Conservation (phyloP, 306 rosid species). For the Citrullus mucosospermus region DNA sequence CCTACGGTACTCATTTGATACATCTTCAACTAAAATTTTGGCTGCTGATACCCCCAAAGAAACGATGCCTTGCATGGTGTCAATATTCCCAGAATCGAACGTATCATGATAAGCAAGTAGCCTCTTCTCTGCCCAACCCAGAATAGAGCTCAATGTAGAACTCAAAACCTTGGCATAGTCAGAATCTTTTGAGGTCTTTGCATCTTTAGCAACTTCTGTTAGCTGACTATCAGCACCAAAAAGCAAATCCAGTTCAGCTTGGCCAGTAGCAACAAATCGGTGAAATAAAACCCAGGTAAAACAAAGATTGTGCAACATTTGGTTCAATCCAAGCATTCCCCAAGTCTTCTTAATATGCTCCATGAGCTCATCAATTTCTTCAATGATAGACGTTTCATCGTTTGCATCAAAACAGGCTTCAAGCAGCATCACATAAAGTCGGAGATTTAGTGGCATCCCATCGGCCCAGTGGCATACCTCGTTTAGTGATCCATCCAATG, state of each 20-base stretch:
- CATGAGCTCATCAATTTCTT: constrained; percentile 87
- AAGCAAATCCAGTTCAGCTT: constrained; percentile 63
- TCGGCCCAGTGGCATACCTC: constrained; percentile 98
- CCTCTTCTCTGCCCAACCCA: constrained; percentile 99
- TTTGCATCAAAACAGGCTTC: constrained; percentile 69
- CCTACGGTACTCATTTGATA: constrained; percentile 84
- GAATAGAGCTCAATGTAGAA: constrained; percentile 69
- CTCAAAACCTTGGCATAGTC: constrained; percentile 74
- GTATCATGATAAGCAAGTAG: constrained; percentile 99
- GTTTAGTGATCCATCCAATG: constrained; percentile 58
- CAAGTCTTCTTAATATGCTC: constrained; percentile 97
- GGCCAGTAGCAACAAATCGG: constrained; percentile 88
- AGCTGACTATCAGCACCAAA: constrained; percentile 63
- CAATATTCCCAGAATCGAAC: constrained; percentile 63
- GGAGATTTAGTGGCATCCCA: constrained; percentile 87
- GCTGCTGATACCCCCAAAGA: constrained; percentile 93
- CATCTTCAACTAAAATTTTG: constrained; percentile 80
- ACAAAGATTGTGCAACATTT: constrained; percentile 76
- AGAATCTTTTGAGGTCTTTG: constrained; percentile 74
- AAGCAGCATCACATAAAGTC: constrained; percentile 76
- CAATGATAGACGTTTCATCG: constrained; percentile 68
- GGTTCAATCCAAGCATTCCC: constrained; percentile 90
- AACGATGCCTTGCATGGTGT: constrained; percentile 82
- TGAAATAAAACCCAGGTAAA: constrained; percentile 93
- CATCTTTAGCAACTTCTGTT: constrained; percentile 89